Base-by-base conservation (phyloP, 768 basidiomycete genomes). In the Hydnomerulius pinastri region DNA sequence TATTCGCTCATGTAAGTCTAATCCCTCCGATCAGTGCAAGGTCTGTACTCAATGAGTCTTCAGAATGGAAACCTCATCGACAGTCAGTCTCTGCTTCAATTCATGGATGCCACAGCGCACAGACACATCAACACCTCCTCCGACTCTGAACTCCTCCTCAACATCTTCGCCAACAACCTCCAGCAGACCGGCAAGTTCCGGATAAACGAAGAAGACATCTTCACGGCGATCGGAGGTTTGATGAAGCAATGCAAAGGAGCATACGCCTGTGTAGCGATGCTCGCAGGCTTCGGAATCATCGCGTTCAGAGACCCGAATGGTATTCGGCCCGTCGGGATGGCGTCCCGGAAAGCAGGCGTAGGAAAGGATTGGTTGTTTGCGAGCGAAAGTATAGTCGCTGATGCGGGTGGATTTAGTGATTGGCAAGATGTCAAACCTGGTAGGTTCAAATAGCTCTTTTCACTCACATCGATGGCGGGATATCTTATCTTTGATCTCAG, bases 21-120 rank as follows among this genome's bases (percentile, higher is more conserved):
- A 42, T 30, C 24, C 46, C 17, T 46, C 39, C 42, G 4, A 29
- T 48, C 12, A 43, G 29, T 42, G 21, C 12, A 28, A 23, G 15
- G 28, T 11, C n/a, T 28, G 48, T 43, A 51, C 15, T 25, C 17
- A n/a, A n/a, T n/a, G n/a, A 13, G 25, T 28, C 13, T 43, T 13
- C 62, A 99, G 95, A 99, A 99, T 72, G 97, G 97, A 33, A 99
- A 99, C 69, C 82, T 98, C 28, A 96, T 97, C 75, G 95, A 99
- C 74, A 95, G 94, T 4, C 68, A 76, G 10, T 77, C 83, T 35
- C 77, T 99, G n/a, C 79, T 95, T 56, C 87, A 87, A 61, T 96
- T 85, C 73, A 90, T 99, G 81, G 97, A 99, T 61, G 90, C 92
- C 18, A 91, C 87, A 23, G 96, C 94, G 10, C 97, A 99, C 71